Base-by-base conservation (phyloP, 345 rosid species). In the Moricandia arvensis region DNA sequence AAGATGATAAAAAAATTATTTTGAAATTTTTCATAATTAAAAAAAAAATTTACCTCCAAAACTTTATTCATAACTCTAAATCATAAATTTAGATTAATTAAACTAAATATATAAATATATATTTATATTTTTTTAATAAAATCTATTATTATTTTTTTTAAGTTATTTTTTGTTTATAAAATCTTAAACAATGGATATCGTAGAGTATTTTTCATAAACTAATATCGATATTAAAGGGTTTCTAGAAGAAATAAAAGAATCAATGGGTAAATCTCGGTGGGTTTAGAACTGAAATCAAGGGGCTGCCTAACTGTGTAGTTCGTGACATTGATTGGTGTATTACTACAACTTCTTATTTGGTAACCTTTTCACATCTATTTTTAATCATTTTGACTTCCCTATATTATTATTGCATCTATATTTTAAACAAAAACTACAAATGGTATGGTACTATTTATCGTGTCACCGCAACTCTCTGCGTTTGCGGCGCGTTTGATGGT, bases 401-500 rank as follows among this genome's bases (percentile, higher is more conserved):
- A 2, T 26, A 26, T 8, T 53, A 4, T 15, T 35, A 1, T 13
- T 45, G 0, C 13, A 12, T 47, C 0, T 33, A 27, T 63, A 34
- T 35, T 45, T 49, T 31, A 59, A 29, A 15, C 27, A 21, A 17
- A 16, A 21, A 6, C 7, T 18, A 54, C 33, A 49, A 59, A 33
- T 62, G 12, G 26, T 17, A 45, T 8, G 6, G 13, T 43, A n/a
- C n/a, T n/a, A 12, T 45, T 59, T 8, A 8, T 18, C 21, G 67
- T 33, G 27, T 29, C 8, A 17, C 65, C 59, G 71, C 15, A 18
- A 24, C 33, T 64, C 41, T 73, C 27, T 63, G 67, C 73, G 38
- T 45, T 58, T 29, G 59, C 45, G 34, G 66, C 37, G 79, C 73
- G 59, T 24, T 75, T 66, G 68, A 34, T 17, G 80, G 69, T 70